These are phyloP conservation scores for Fusarium tricinctum DNA, from an alignment of 2,329 filamentous ascomycete genomes.

Conservation along the genomic window DNA sequence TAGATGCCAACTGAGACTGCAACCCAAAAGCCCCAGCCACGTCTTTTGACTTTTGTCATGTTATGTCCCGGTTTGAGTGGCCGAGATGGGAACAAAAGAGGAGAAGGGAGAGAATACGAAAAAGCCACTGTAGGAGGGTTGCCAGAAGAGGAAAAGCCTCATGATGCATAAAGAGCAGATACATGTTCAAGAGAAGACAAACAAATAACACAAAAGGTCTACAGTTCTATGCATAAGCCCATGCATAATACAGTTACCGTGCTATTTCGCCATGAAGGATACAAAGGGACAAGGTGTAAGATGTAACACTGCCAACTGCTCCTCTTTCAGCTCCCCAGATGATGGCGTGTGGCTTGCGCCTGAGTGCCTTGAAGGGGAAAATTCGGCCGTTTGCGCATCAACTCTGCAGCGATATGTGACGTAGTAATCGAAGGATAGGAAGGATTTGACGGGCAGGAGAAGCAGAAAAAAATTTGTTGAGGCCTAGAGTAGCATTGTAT, in stretches of 20 bases:
- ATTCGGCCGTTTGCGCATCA: constrained; percentile 27
- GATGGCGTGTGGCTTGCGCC: constrained; percentile 32
- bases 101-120: constrained; percentile 5
- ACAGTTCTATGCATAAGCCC: constrained; percentile 7
- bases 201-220: background rate
- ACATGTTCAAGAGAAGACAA: background rate
- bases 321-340: constrained; percentile 19
- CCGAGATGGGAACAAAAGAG: background rate
- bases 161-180: background rate
- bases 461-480: background rate
- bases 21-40: background rate
- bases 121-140: constrained; percentile 1
- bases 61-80: background rate
- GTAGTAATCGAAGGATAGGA: background rate
- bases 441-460: background rate
- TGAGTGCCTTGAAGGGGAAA: constrained; percentile 32
- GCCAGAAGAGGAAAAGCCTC: constrained; percentile 2
- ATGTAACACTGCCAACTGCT: background rate
- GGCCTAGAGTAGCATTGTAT: constrained; percentile 5
- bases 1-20: background rate
- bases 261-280: constrained; percentile 3
- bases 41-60: background rate
- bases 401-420: background rate
- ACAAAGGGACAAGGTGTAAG: background rate
- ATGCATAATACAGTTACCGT: background rate